phyloP scores from a whole-genome alignment of 73 alveolate species.

The Tetrahymena malaccensis region DNA sequence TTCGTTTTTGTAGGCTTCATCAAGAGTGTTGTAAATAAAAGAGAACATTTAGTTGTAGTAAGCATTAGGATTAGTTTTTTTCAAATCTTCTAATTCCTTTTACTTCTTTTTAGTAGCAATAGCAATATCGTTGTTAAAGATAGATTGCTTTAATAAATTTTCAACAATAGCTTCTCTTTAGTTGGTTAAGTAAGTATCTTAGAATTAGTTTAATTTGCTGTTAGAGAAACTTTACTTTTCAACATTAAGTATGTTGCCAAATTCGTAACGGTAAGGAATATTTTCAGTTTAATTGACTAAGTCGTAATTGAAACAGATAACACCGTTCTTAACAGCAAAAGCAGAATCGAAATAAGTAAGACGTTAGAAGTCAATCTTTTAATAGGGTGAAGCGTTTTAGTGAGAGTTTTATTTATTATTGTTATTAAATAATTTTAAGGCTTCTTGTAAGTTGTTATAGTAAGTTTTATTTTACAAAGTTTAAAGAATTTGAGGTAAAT shows the following conservation, averaged over 20 bases:
- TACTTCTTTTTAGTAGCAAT: neutral
- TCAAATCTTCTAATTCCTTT: neutral
- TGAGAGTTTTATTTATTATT: neutral
- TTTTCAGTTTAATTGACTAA: neutral
- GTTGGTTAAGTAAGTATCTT: neutral
- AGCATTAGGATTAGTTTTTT: neutral
- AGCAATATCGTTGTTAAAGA: neutral
- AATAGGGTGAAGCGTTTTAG: neutral
- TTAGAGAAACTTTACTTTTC: neutral
- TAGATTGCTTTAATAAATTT: neutral
- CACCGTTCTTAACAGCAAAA: neutral
- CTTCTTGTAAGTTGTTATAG: neutral
- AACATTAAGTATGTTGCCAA: neutral
- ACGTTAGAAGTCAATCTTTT: neutral
- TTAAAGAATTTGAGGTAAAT: neutral
- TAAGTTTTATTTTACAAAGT: neutral
- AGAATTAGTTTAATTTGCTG: neutral
- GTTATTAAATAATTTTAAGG: neutral
- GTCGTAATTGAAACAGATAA: neutral
- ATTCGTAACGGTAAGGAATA: neutral
- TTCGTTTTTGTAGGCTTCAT: neutral
- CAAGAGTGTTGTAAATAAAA: neutral
- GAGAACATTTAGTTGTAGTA: neutral
- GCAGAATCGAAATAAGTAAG: neutral
- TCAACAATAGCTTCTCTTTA: neutral